Base-by-base conservation (phyloP, 2,329 filamentous ascomycete genomes). In the Thielaviopsis musarum region DNA sequence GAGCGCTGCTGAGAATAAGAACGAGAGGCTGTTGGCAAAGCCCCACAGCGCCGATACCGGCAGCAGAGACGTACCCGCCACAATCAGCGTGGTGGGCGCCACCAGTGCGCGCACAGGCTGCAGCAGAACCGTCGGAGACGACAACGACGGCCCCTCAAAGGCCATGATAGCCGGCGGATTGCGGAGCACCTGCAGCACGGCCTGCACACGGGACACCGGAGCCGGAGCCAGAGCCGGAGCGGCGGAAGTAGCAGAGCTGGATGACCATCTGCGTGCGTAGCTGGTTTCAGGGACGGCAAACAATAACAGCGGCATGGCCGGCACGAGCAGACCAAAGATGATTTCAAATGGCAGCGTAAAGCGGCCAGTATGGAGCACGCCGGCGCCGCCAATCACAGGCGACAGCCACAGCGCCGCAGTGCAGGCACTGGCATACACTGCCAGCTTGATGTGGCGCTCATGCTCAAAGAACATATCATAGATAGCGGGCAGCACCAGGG, bases 401-500 rank as follows among this genome's bases (percentile, higher is more conserved):
- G 74, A 70, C 41, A 78, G 78, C 75, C 78, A 80, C 1, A 74
- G 79, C 4, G 74, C 73, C 10, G 72, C 68, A 10, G 76, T 67
- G 22, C 70, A 70, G 2, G 78, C 66, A 13, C 74, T 65, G 58
- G 75, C 73, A 66, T 76, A 73, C 13, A 76, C 67, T 2, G 75
- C 69, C 5, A 77, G 69, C 17, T 75, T 74, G 1, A 69, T 55
- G 19, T 70, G 69, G 54, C 77, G 73, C 65, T 82, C 74, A 63
- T 82, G 79, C 63, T 80, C 77, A 65, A 79, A 82, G 66, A 75
- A 82, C 1, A 76, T 77, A 63, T 83, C 80, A 54, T 78, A 73
- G 55, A 83, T 76, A 1, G 75, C 77, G 1, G 72, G 73, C 34
- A 76, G 67, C 30, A 80, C 70, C 48, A 82, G 67, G 5, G 73